A percentile compares a stretch with the other conserved stretches of the same genome.
Evolutionary conservation across 805 yeast species (phyloP).

Genomic region (Candida golubevii): DNA sequence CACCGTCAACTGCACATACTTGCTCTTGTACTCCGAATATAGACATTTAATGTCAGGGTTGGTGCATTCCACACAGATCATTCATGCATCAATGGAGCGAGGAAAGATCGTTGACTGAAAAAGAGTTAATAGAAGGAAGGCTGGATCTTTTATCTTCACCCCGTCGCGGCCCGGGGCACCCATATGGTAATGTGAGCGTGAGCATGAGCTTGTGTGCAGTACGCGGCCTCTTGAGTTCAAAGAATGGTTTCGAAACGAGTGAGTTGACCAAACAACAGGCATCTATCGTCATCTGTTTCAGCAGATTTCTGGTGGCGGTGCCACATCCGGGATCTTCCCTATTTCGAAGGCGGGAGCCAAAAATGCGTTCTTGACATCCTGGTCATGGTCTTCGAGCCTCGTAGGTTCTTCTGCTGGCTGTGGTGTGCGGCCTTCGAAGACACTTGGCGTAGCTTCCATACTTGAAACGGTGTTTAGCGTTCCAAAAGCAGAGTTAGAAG

Average conservation of each 20-base stretch:
- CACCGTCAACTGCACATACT: conserved; percentile 73
- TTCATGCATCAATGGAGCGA: conserved; percentile 20
- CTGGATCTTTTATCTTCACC: too few relatives aligned
- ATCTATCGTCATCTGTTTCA: neutral
- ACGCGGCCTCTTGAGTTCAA: too few relatives aligned
- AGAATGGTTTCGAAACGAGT: too few relatives aligned
- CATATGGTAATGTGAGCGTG: too few relatives aligned
- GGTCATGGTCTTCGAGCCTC: conserved; percentile 35
- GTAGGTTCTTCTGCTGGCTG: neutral
- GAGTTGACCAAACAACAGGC: too few relatives aligned
- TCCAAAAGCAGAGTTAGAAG: too few relatives aligned
- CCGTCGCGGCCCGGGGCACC: too few relatives aligned
- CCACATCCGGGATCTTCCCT: conserved; percentile 66
- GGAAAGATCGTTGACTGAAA: neutral
- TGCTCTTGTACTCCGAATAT: conserved; percentile 68
- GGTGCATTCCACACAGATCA: conserved; percentile 92
- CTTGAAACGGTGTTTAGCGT: too few relatives aligned
- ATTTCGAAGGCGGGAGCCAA: conserved; percentile 44
- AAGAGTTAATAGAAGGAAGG: neutral
- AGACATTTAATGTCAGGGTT: conserved; percentile 54
- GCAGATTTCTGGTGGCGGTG: conserved; percentile 52
- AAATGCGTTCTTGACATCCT: conserved; percentile 44
- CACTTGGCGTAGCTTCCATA: too few relatives aligned
- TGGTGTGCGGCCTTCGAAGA: too few relatives aligned
- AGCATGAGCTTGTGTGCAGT: too few relatives aligned